Percentiles rank a stretch among this genome's conserved stretches.
phyloP scores from a whole-genome alignment of 2,329 filamentous ascomycete species.

The Neonectria sp. region DNA sequence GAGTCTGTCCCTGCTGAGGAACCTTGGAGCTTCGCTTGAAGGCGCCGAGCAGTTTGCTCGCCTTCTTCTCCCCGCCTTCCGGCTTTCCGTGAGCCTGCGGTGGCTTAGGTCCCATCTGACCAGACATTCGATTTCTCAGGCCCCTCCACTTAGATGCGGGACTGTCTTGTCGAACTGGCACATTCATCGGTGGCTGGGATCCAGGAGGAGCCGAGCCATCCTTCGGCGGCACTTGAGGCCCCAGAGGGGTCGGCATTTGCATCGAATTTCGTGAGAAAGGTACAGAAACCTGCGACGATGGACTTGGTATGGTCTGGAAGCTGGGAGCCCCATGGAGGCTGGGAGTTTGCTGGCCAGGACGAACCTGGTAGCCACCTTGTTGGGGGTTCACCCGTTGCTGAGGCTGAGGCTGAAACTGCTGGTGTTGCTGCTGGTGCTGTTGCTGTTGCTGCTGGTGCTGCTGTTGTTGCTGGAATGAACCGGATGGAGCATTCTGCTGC shows the following conservation, averaged over 20 bases:
- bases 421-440: background rate
- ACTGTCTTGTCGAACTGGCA: constrained; percentile 36
- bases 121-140: constrained; percentile 51
- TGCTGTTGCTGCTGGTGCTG: constrained; percentile 3
- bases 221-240: constrained; percentile 34
- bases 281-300: constrained; percentile 31
- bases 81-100: constrained; percentile 35
- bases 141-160: constrained; percentile 53
- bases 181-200: constrained; percentile 27
- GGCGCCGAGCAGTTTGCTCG: constrained; percentile 50
- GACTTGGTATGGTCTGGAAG: constrained; percentile 30
- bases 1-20: constrained; percentile 40
- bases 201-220: constrained; percentile 23
- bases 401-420: constrained; percentile 12
- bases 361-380: constrained; percentile 31
- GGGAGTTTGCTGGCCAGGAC: constrained; percentile 34
- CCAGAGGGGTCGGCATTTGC: constrained; percentile 34
- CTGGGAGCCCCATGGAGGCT: constrained; percentile 23
- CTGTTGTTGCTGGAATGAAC: constrained; percentile 27
- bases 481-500: constrained; percentile 27
- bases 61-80: constrained; percentile 42
- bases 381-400: constrained; percentile 26
- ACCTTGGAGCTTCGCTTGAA: constrained; percentile 52
- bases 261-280: constrained; percentile 30
- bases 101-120: constrained; percentile 45